Base-by-base conservation (phyloP, 164 flowering plant species). In the Macadamia integrifolia region DNA sequence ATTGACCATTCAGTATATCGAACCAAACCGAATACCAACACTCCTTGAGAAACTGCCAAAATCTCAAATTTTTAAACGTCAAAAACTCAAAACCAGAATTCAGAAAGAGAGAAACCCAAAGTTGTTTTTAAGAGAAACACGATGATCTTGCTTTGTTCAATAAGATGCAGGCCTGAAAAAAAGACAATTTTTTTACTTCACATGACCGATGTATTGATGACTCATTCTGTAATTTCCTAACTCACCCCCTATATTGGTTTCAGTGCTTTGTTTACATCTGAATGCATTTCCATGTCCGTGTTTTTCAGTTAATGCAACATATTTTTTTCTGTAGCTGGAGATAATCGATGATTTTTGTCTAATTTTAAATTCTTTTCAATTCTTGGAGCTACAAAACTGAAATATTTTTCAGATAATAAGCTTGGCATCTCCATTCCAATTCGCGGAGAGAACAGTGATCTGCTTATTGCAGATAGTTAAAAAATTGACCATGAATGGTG, bases 401-500 rank as follows among this genome's bases (percentile, higher is more conserved):
- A 80, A 72, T 79, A 88, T 80, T 94, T 92, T 68, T 84, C 98
- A 17, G 96, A 89, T 73, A 50, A 75, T 48, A 94, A 91, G 84
- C 86, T 86, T 66, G 93, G 87, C 65, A 74, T 89, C 65, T 78
- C 91, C 14, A 79, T 91, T 80, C 94, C 91, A 28, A 80, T 59
- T 67, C 82, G 91, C 57, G 92, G 93, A 67, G 92, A 88, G 77
- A 81, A 85, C 71, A 94, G 89, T 73, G 91, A 87, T 71, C 80
- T 94, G 53, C 92, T 94, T 49, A 84, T 84, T 79, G 92, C 75
- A 1, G 96, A 88, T 31, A 89, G 83, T 55, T 93, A 88, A 31
- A 94, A 94, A 74, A 89, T 86, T 77, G 98, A 94, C 73, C 91
- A 94, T 82, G 98, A 94, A 58, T 94, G 98, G 98, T 94, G 62